phyloP scores from a whole-genome alignment of 768 basidiomycete genomes.

The Fistulinella prunicolor region DNA sequence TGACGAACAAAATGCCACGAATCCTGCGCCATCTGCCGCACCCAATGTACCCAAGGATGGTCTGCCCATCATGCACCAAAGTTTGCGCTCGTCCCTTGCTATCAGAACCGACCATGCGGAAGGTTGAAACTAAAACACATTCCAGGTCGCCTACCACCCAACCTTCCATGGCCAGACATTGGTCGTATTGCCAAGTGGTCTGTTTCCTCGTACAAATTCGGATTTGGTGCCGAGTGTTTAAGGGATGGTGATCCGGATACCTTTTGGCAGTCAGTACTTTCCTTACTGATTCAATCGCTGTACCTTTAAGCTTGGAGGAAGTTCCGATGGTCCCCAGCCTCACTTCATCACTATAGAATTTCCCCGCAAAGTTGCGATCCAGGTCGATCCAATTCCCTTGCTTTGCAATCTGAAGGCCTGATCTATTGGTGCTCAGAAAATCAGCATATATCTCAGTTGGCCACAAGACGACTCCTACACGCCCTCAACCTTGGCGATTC shows the following conservation, averaged over 20 bases:
- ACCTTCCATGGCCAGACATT: conserved; percentile 76
- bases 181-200: conserved; percentile 91
- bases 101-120: not conserved
- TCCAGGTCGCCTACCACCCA: conserved; percentile 43
- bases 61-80: conserved; percentile 37
- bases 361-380: conserved; percentile 82
- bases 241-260: conserved; percentile 86
- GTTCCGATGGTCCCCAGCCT: conserved; percentile 94
- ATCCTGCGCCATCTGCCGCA: conserved; percentile 14
- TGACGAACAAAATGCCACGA: conserved; percentile 12
- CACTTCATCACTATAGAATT: conserved; percentile 96
- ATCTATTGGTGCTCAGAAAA: conserved; percentile 53
- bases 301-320: conserved; percentile 25
- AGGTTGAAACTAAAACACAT: not conserved
- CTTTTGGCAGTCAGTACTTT: conserved; percentile 89
- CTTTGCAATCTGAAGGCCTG: conserved; percentile 1
- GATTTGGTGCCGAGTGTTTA: conserved; percentile 91
- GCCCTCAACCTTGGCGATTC: conserved; percentile 84
- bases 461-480: conserved; percentile 95
- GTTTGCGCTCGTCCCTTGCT: conserved; percentile 22
- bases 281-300: not conserved
- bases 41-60: conserved; percentile 32
- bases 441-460: conserved; percentile 80
- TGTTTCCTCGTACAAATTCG: conserved; percentile 95
- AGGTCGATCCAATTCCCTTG: conserved; percentile 45